A percentile compares a stretch with the other conserved stretches of the same genome.
Evolutionary conservation across 23 red algal species (phyloP).

Genomic region (Agarophyton chilense): DNA sequence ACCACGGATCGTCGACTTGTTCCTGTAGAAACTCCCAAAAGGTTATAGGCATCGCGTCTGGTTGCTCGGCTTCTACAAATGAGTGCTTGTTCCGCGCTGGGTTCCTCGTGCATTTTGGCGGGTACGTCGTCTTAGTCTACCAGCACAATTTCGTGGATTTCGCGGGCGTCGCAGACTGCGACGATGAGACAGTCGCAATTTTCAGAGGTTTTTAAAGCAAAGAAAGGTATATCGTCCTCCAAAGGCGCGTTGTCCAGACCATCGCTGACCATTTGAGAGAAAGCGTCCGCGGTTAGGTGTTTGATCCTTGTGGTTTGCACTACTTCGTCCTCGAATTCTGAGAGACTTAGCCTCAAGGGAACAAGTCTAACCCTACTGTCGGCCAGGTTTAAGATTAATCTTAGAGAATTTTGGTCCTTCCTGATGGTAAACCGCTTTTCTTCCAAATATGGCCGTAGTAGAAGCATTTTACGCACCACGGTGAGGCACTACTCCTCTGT

Average conservation of each 20-base stretch:
- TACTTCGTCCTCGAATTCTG: not conserved
- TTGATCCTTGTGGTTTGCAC: not conserved
- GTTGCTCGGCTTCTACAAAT: not conserved
- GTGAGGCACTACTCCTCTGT: slow-evolving; percentile 41
- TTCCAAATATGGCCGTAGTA: slow-evolving; percentile 35
- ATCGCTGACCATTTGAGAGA: not conserved
- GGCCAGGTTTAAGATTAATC: not conserved
- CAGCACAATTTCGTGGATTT: not conserved
- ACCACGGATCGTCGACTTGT: not conserved
- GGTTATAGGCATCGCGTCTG: not conserved
- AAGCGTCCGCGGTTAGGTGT: not conserved
- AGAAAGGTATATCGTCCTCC: slow-evolving; percentile 1
- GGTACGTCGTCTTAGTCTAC: not conserved
- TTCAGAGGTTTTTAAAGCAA: no score
- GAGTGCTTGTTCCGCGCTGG: not conserved
- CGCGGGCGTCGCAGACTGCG: not conserved
- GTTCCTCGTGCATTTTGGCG: not conserved
- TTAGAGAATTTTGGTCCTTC: slow-evolving; percentile 9
- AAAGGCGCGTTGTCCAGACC: not conserved
- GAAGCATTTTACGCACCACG: slow-evolving; percentile 24
- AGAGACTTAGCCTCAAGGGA: slow-evolving; percentile 11
- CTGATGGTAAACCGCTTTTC: slow-evolving; percentile 8
- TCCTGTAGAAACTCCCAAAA: not conserved
- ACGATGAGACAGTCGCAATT: not conserved
- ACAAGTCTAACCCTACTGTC: not conserved